phyloP scores from a whole-genome alignment of 495 filamentous ascomycete species.

The Cladorrhinum samala region DNA sequence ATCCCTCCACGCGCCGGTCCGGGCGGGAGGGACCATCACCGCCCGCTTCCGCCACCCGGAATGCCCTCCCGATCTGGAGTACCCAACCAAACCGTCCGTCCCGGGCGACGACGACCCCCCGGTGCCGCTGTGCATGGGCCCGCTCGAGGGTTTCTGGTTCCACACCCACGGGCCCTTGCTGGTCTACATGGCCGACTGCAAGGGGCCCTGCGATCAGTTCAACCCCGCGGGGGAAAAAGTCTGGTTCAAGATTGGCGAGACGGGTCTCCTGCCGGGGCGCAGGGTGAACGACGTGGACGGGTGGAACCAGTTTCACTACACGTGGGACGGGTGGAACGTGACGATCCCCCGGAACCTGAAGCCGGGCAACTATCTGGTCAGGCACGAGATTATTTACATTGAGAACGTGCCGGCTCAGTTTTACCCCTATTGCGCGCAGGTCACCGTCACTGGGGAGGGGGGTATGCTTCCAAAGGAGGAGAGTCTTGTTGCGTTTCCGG shows the following conservation, averaged over 20 bases:
- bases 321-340: conserved; percentile 46
- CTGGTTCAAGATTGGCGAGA: conserved; percentile 48
- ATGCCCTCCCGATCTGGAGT: background rate
- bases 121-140: background rate
- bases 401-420: conserved; percentile 25
- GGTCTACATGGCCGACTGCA: conserved; percentile 39
- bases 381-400: conserved; percentile 25
- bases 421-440: conserved; percentile 38
- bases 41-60: conserved; percentile 36
- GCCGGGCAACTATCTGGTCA: conserved; percentile 32
- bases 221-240: background rate
- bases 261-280: conserved; percentile 1
- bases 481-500: conserved; percentile 1
- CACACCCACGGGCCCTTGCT: conserved; percentile 38
- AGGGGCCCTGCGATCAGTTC: conserved; percentile 7
- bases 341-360: conserved; percentile 25
- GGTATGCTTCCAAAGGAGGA: background rate
- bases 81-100: background rate
- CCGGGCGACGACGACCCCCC: background rate
- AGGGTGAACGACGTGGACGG: background rate
- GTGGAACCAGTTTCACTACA: conserved; percentile 3
- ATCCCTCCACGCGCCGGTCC: conserved; percentile 27
- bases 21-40: conserved; percentile 40
- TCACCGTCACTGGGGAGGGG: conserved; percentile 9
- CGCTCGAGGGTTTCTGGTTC: conserved; percentile 29